These are phyloP conservation scores for Neurospora sp. DNA, from an alignment of 495 filamentous ascomycete species.

Conservation along the genomic window DNA sequence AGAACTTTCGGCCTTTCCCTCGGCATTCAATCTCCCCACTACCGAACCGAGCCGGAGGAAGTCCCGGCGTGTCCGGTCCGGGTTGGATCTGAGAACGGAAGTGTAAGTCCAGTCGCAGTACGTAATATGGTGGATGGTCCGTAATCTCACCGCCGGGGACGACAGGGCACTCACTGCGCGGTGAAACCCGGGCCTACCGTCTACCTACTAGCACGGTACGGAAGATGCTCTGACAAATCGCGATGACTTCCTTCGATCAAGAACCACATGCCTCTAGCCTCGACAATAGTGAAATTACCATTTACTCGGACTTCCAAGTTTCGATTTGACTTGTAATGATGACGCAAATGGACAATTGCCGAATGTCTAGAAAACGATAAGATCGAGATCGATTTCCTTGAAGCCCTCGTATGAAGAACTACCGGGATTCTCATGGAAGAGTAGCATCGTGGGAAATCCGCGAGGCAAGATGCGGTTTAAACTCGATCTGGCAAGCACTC, in stretches of 20 bases:
- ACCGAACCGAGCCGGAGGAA: background rate
- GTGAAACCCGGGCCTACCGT: background rate
- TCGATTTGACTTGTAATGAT: background rate
- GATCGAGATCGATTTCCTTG: too few species aligned
- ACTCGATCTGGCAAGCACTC: background rate
- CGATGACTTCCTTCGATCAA: background rate
- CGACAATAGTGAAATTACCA: background rate
- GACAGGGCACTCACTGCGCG: background rate
- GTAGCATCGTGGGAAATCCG: background rate
- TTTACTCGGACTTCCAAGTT: background rate
- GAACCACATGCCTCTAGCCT: background rate
- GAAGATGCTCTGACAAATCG: background rate
- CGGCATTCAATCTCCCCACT: background rate
- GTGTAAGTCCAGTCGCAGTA: background rate
- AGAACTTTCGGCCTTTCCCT: background rate
- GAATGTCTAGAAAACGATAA: background rate
- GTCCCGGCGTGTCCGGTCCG: background rate
- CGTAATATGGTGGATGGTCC: background rate
- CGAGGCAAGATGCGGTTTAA: background rate
- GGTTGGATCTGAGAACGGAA: background rate
- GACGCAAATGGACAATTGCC: background rate
- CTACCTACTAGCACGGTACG: background rate
- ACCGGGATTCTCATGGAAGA: background rate
- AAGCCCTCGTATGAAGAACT: too few species aligned
- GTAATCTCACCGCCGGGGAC: background rate